These are phyloP conservation scores for Ashbya aceris DNA, from an alignment of 1,139 yeast genomes.

Conservation along the genomic window DNA sequence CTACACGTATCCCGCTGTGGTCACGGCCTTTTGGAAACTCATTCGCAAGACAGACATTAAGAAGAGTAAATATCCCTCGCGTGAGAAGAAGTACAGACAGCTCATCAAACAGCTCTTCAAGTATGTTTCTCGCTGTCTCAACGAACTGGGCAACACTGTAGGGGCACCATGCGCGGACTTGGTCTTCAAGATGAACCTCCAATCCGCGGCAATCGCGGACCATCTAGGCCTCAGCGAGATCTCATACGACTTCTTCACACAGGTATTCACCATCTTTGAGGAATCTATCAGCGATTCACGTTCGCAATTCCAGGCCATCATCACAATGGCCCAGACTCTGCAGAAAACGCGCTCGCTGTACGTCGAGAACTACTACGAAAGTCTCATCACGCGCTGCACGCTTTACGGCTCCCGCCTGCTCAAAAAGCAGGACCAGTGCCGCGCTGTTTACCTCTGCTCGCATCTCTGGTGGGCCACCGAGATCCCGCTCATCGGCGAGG, in stretches of 20 bases:
- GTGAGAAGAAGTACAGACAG: slow-evolving; percentile 17
- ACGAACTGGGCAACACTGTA: slow-evolving; percentile 55
- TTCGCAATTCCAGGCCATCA: slow-evolving; percentile 38
- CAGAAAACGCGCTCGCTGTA: slow-evolving; percentile 31
- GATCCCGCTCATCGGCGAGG: slow-evolving; percentile 39
- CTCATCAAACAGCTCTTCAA: slow-evolving; percentile 46
- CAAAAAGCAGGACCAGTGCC: slow-evolving; percentile 89
- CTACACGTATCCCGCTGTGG: slow-evolving; percentile 67
- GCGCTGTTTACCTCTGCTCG: slow-evolving; percentile 79
- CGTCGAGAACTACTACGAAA: slow-evolving; percentile 44
- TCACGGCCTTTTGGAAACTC: slow-evolving; percentile 49
- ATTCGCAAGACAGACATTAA: slow-evolving; percentile 43
- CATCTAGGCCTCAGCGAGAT: slow-evolving; percentile 55
- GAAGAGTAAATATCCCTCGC: slow-evolving; percentile 7
- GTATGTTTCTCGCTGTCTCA: slow-evolving; percentile 60
- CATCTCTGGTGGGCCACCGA: slow-evolving; percentile 94
- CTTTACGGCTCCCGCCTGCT: slow-evolving; percentile 80
- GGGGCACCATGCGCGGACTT: slow-evolving; percentile 39
- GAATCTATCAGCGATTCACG: slow-evolving; percentile 63
- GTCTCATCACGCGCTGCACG: slow-evolving; percentile 75
- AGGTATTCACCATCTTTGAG: slow-evolving; percentile 80
- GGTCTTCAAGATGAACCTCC: slow-evolving; percentile 41
- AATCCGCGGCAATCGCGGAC: slow-evolving; percentile 65
- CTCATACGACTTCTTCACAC: slow-evolving; percentile 83
- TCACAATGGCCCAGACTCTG: slow-evolving; percentile 54